phyloP scores from a whole-genome alignment of 805 yeast genomes.

The Maudiozyma bulderi region DNA sequence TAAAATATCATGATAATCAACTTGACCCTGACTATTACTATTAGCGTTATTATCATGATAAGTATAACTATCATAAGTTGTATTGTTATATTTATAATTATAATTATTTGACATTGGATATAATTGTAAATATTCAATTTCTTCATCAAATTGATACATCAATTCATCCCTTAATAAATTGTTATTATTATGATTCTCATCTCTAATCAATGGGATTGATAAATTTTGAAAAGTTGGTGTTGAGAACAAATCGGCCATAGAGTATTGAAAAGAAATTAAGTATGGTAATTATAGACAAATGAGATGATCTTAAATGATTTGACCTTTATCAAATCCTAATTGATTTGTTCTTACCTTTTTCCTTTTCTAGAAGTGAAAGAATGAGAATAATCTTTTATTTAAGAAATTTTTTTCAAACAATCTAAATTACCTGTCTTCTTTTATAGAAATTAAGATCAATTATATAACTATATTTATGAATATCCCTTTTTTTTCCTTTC shows the following conservation, averaged over 20 bases:
- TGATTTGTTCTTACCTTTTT: too few species aligned
- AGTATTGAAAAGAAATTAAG: not conserved
- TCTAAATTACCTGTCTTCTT: too few species aligned
- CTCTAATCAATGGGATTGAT: not conserved
- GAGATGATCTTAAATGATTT: too few species aligned
- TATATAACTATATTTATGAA: too few species aligned
- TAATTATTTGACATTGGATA: not conserved
- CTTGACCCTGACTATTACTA: not conserved
- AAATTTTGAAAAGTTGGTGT: not conserved
- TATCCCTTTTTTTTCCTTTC: too few species aligned
- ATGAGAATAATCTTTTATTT: too few species aligned
- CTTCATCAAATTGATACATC: conserved; percentile 2
- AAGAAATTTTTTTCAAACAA: too few species aligned
- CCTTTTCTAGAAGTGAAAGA: too few species aligned
- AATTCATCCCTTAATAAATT: not conserved
- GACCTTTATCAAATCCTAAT: too few species aligned
- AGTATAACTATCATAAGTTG: not conserved
- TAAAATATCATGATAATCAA: not conserved
- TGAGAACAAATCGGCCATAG: not conserved
- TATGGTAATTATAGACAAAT: too few species aligned
- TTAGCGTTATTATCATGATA: not conserved
- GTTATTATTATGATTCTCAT: not conserved
- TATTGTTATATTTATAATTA: not conserved
- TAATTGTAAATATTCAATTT: not conserved
- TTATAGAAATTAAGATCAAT: too few species aligned